Conservation (phyloP, 1,284 basidiomycete genomes). For the Trichosporon ovoides region DNA sequence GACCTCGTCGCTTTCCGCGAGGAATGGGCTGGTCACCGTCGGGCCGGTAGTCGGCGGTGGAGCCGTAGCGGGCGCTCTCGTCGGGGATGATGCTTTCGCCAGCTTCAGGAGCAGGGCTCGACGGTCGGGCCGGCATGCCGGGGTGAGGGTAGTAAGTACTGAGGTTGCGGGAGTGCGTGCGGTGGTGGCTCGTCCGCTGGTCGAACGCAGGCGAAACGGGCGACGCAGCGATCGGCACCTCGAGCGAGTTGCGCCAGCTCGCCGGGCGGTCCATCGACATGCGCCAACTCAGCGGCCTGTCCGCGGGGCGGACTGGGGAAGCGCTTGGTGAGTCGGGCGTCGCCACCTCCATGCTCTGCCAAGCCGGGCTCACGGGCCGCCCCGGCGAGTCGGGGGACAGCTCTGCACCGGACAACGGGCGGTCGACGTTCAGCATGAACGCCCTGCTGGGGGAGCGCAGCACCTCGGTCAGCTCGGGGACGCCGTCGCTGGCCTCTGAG, state of each 20-base stretch:
- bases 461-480: neutral
- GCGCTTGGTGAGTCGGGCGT: neutral
- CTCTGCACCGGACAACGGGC: neutral
- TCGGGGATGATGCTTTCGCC: slow-evolving; percentile 28
- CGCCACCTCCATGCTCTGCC: slow-evolving; percentile 3
- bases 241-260: slow-evolving; percentile 13
- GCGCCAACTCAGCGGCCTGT: neutral
- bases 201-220: slow-evolving; percentile 19
- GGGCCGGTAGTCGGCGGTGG: slow-evolving; percentile 6
- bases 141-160: slow-evolving; percentile 85
- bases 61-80: slow-evolving; percentile 15
- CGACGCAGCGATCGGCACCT: slow-evolving; percentile 5
- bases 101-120: slow-evolving; percentile 14
- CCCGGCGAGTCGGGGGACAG: neutral
- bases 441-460: neutral
- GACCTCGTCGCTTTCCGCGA: slow-evolving; percentile 60
- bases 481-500: slow-evolving; percentile 2
- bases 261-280: slow-evolving; percentile 5
- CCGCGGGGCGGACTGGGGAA: neutral
- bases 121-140: slow-evolving; percentile 50
- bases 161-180: slow-evolving; percentile 79
- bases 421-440: slow-evolving; percentile 1
- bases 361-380: neutral
- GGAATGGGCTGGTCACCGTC: slow-evolving; percentile 33
- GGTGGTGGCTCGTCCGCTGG: slow-evolving; percentile 34